Conservation (phyloP, 345 rosid species). For the Ceriops zippeliana region DNA sequence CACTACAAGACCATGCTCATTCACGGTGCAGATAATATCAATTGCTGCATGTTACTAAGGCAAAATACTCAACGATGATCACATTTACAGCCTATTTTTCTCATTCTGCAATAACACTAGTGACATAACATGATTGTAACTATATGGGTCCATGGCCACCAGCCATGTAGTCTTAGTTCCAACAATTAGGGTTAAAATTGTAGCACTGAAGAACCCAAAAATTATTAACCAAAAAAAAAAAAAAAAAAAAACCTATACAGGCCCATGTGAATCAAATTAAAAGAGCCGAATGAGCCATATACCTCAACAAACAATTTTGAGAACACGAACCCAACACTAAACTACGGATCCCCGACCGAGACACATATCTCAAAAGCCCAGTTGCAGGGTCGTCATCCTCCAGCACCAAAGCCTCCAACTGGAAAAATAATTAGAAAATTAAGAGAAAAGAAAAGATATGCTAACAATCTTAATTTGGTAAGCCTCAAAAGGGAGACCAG, state of each 20-base stretch:
- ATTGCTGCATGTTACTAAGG: too few relatives aligned
- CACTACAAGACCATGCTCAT: too few relatives aligned
- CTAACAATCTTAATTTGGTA: neutral
- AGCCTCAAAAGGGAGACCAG: neutral
- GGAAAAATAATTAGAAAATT: slow-evolving; percentile 8
- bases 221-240: too few relatives aligned
- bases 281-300: slow-evolving; percentile 1
- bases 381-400: slow-evolving; percentile 63
- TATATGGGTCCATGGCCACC: neutral
- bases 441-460: neutral
- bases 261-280: neutral
- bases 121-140: too few relatives aligned
- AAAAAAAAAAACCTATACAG: neutral
- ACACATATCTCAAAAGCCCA: slow-evolving; percentile 49
- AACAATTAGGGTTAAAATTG: too few relatives aligned
- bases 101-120: too few relatives aligned
- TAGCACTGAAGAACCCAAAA: too few relatives aligned
- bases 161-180: too few relatives aligned
- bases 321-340: slow-evolving; percentile 75
- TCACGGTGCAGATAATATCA: too few relatives aligned
- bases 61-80: too few relatives aligned
- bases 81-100: too few relatives aligned
- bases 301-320: slow-evolving; percentile 54
- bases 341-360: slow-evolving; percentile 44
- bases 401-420: slow-evolving; percentile 74